Conservation (phyloP, 2,329 filamentous ascomycete genomes). For the Penicillium sp. region DNA sequence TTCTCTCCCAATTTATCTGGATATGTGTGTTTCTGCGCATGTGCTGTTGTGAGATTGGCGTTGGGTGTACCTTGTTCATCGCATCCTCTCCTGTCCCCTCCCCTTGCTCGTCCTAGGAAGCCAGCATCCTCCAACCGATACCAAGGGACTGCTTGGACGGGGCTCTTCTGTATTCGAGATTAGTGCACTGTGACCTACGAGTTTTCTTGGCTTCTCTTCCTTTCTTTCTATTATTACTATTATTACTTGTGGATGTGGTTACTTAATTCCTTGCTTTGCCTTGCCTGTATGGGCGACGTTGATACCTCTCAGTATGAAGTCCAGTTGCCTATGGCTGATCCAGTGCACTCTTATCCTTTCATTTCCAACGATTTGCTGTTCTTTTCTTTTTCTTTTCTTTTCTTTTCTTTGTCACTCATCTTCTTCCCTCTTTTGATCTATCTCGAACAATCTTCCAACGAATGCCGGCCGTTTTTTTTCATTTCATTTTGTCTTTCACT, state of each 20-base stretch:
- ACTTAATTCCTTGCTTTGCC: conserved; percentile 19
- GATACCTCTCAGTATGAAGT: conserved; percentile 11
- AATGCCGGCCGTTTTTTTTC: conserved; percentile 8
- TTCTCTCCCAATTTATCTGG: conserved; percentile 23
- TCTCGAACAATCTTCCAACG: conserved; percentile 1
- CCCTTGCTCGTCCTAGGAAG: conserved; percentile 10
- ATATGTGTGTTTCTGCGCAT: conserved; percentile 21
- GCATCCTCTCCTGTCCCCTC: conserved; percentile 15
- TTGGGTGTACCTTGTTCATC: conserved; percentile 30
- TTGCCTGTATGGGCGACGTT: conserved; percentile 11
- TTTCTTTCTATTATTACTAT: conserved; percentile 26
- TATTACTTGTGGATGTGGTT: conserved; percentile 20
- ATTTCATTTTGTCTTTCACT: conserved; percentile 3
- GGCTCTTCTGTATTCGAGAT: conserved; percentile 19
- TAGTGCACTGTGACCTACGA: conserved; percentile 26
- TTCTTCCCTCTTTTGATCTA: conserved; percentile 1
- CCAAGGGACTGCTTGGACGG: conserved; percentile 14
- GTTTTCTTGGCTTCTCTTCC: conserved; percentile 20
- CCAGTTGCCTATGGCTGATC: conserved; percentile 3
- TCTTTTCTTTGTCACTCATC: background rate
- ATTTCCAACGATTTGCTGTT: conserved; percentile 2
- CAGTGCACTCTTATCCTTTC: conserved; percentile 10
- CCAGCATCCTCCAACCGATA: conserved; percentile 10
- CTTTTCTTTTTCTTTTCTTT: background rate
- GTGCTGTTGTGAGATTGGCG: conserved; percentile 27